These are phyloP conservation scores for Podaxis carcinomalis DNA, from an alignment of 768 basidiomycete species.

Conservation along the genomic window DNA sequence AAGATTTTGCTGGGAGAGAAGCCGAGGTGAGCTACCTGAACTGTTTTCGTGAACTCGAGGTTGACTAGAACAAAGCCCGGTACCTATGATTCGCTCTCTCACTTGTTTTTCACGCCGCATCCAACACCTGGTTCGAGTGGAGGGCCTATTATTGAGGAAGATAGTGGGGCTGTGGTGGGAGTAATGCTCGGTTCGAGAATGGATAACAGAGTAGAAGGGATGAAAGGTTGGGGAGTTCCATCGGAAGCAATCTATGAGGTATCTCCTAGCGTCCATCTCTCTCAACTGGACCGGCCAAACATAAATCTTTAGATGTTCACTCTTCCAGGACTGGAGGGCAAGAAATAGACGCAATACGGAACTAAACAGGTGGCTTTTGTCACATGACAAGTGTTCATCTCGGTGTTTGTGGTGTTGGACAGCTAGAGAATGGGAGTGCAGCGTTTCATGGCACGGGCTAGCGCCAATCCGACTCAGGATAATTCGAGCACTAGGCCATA, in stretches of 20 bases:
- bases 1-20: slow-evolving; percentile 54
- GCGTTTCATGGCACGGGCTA: too few relatives aligned
- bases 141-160: slow-evolving; percentile 60
- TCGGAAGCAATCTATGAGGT: slow-evolving; percentile 65
- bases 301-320: slow-evolving; percentile 42
- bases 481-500: too few relatives aligned
- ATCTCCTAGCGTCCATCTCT: not conserved
- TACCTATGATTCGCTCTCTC: slow-evolving; percentile 61
- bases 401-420: too few relatives aligned
- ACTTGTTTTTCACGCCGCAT: slow-evolving; percentile 47
- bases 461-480: too few relatives aligned
- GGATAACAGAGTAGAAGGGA: slow-evolving; percentile 50
- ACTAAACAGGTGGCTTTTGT: too few relatives aligned
- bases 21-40: slow-evolving; percentile 37
- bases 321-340: slow-evolving; percentile 40
- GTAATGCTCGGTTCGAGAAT: slow-evolving; percentile 58
- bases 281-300: not conserved
- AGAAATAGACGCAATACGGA: slow-evolving; percentile 16
- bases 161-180: slow-evolving; percentile 61
- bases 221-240: slow-evolving; percentile 58
- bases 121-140: slow-evolving; percentile 68
- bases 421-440: too few relatives aligned
- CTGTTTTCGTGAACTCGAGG: not conserved
- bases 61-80: slow-evolving; percentile 41
- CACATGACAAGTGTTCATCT: too few relatives aligned